Evolutionary conservation across 169 alveolate genomes (phyloP), one percentile per base, ranked within the genome.

Genomic region (Eimeria praecox): DNA sequence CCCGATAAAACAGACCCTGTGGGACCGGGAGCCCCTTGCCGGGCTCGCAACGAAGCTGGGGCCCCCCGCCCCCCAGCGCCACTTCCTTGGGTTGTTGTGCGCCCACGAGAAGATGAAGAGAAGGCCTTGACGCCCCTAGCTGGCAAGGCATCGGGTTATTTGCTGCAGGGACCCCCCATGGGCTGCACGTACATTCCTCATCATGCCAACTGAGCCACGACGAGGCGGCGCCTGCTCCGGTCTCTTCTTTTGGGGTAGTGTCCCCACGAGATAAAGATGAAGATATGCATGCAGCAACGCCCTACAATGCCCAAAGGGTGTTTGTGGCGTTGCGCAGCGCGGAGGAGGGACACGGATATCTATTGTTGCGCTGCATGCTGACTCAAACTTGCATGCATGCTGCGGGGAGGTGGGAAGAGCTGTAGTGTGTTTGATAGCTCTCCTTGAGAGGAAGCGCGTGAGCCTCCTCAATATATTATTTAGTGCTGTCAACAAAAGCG

Each of bases 131-230:
- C 92, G 5, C 92, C 92, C 18, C 54, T 85, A 56, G 73, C 92
- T 27, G 92, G 77, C 54, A 85, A 56, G 59, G 92, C 92, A 16
- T 22, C 75, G 22, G 92, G 78, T 4, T 85, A 52, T 33, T 54
- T 85, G 92, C 92, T 85, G 77, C 92, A 85, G 77, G 92, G 92
- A 78, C 59, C 77, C 75, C 77, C 92, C 38, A 52, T 42, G 49
- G 77, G 92, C 64, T 54, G 92, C 78, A 6, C 33, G 35, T 85
- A 33, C 54, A 85, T 52, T 14, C 77, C 59, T 30, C 52, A 85
- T 33, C 78, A 85, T 69, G 92, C 77, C 54, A 56, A 85, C 64
- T 85, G 33, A 52, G 62, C 20, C 33, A 14, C 27, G 27, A 46
- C 6, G 52, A 52, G 20, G 75, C 40, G 30, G 54, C 20, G 24